Evolutionary conservation across 768 basidiomycete species (phyloP), one percentile per base, ranked within the genome.

Genomic region (Dacryopinax spathularia): DNA sequence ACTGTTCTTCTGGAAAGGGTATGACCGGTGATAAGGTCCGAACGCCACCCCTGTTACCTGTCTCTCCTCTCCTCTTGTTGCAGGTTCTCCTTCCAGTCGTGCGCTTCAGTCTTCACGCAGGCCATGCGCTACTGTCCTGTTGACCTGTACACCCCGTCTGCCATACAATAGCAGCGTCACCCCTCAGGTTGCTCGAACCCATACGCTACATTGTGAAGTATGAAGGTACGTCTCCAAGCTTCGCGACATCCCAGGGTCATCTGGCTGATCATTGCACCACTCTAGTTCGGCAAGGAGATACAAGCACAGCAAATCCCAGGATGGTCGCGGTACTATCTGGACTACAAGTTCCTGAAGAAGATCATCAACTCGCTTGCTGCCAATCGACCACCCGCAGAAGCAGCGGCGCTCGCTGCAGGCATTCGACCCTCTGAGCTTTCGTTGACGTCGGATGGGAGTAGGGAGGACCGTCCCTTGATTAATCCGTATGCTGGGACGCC

Each of bases 291-390:
- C 70, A 99, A 99, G 79, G 88, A 91, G 66, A 92, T 99, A 66
- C 93, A 92, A 75, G 84, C 88, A 33, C 89, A 95, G 73, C 92
- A 96, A 78, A 86, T 97, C 62, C 93, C 95, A 61, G 95, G 94
- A 77, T 99, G 95, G 95, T 91, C 90, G 31, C 73, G 79, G 41
- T 91, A 90, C 78, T 98, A 98, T 76, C 84, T 97, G 65, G 94
- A 98, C 77, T 99, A 99, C 83, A 99, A 99, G 79, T 88, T 88
- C 70, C 81, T 96, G 73, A 96, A 96, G 78, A 92, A 98, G 82
- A 97, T 98, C 70, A 93, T 99, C 70, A 95, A 94, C 65, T 96
- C 94, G 15, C 83, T 97, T 66, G 85, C 86, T 60, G 87, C 89
- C 33, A 89, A 92, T 73, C 84, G 90, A 64, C 91, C 92, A 6